These are phyloP conservation scores for Withania somnifera DNA, from an alignment of 305 asterid species.

Conservation along the genomic window DNA sequence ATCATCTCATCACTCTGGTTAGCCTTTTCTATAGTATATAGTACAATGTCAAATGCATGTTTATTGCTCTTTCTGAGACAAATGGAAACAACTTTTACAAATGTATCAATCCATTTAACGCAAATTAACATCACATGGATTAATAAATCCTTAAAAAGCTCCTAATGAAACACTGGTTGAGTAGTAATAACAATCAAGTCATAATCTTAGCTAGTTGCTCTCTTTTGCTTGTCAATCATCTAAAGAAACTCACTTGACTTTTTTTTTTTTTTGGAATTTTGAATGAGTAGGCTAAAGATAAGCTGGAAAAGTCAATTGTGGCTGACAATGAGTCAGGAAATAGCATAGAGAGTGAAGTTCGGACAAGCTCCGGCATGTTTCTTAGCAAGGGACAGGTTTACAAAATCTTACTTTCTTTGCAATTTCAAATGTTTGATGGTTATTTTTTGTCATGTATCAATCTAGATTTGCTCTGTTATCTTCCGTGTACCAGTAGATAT, in stretches of 20 bases:
- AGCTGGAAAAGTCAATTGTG: conserved; percentile 92
- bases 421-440: background rate
- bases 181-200: background rate
- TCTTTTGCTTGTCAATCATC: background rate
- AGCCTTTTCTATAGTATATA: conserved; percentile 5
- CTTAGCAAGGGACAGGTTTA: conserved; percentile 58
- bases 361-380: conserved; percentile 98
- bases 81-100: background rate
- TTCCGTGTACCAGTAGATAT: background rate
- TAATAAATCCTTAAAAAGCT: background rate
- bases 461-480: background rate
- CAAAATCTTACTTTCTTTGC: background rate
- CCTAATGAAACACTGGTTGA: background rate
- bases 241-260: background rate
- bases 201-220: background rate
- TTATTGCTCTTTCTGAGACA: background rate
- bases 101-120: background rate
- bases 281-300: conserved; percentile 65
- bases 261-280: conserved; percentile 13
- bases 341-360: conserved; percentile 75
- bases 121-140: background rate
- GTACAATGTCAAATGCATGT: background rate
- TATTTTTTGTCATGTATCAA: background rate
- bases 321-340: conserved; percentile 84
- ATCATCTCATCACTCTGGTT: conserved; percentile 67